A percentile compares a stretch with the other conserved stretches of the same genome.
Conservation (phyloP, 2,329 filamentous ascomycete genomes). For the Colletotrichum endophyticum region DNA sequence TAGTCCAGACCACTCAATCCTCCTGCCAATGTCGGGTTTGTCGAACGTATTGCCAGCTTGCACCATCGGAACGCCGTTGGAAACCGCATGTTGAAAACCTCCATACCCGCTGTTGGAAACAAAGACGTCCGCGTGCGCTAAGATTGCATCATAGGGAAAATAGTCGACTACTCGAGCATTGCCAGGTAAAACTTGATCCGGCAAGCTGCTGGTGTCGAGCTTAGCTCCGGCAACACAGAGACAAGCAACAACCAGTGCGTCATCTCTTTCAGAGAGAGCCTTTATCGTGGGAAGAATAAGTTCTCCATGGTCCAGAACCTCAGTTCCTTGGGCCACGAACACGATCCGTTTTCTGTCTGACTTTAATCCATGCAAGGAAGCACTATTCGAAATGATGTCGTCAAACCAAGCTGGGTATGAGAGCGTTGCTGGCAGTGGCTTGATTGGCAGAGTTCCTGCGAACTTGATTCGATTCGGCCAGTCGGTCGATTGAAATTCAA, state of each 20-base stretch:
- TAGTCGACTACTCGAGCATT: slow-evolving; percentile 52
- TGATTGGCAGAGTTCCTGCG: slow-evolving; percentile 43
- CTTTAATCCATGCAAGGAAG: not conserved
- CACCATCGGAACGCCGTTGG: slow-evolving; percentile 52
- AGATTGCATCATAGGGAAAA: slow-evolving; percentile 50
- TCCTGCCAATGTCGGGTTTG: slow-evolving; percentile 31
- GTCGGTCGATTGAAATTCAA: slow-evolving; percentile 42
- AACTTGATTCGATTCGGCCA: slow-evolving; percentile 44
- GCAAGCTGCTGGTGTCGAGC: not conserved
- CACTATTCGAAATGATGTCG: slow-evolving; percentile 35
- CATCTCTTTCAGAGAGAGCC: slow-evolving; percentile 41
- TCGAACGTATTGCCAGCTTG: slow-evolving; percentile 46
- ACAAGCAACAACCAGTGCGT: slow-evolving; percentile 36
- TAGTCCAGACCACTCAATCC: slow-evolving; percentile 24
- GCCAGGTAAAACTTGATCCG: slow-evolving; percentile 34
- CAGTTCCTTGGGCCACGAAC: slow-evolving; percentile 53
- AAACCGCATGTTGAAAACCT: slow-evolving; percentile 47
- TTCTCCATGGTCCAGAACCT: slow-evolving; percentile 40
- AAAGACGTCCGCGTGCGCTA: slow-evolving; percentile 49
- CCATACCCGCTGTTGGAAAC: slow-evolving; percentile 56
- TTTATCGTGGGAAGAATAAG: slow-evolving; percentile 49
- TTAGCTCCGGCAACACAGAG: not conserved
- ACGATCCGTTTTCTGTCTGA: slow-evolving; percentile 41
- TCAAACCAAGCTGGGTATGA: slow-evolving; percentile 49
- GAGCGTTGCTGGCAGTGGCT: slow-evolving; percentile 30